A percentile compares a stretch with the other conserved stretches of the same genome.
Conservation (phyloP, 208 protist genomes). For the Acanthamoeba lenticulata region DNA sequence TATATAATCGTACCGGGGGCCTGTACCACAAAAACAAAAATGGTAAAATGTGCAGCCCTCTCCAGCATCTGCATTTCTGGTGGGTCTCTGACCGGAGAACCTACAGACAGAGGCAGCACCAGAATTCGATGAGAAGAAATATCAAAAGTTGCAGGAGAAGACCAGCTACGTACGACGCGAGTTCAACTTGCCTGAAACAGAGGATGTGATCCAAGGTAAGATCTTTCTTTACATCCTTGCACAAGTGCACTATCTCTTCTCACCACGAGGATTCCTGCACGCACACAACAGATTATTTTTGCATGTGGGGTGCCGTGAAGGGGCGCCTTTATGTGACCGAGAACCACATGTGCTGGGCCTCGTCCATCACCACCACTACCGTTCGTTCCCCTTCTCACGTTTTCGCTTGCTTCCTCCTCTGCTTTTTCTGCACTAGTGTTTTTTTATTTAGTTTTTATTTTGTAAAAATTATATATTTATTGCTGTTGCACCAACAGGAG, state of each 20-base stretch:
- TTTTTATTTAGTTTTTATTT: conserved; percentile 26
- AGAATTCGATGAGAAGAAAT: conserved; percentile 7
- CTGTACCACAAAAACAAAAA: too few species aligned
- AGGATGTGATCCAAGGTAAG: conserved; percentile 39
- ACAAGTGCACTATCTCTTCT: not conserved
- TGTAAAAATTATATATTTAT: not conserved
- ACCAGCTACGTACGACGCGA: conserved; percentile 7
- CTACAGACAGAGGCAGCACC: not conserved
- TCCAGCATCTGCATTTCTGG: too few species aligned
- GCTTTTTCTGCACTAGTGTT: too few species aligned
- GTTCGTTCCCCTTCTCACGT: not conserved
- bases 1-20: too few species aligned
- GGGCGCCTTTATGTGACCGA: conserved; percentile 50
- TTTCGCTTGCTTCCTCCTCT: too few species aligned
- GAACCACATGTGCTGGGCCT: conserved; percentile 47
- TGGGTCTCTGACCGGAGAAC: too few species aligned
- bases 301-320: not conserved
- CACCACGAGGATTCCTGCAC: not conserved
- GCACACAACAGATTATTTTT: conserved; percentile 24
- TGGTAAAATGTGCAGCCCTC: too few species aligned
- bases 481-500: not conserved
- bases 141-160: conserved; percentile 34
- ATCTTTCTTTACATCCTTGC: not conserved
- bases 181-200: conserved; percentile 39
- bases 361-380: conserved; percentile 22